phyloP scores from a whole-genome alignment of 139 green algal species.

The Volvox africanus region DNA sequence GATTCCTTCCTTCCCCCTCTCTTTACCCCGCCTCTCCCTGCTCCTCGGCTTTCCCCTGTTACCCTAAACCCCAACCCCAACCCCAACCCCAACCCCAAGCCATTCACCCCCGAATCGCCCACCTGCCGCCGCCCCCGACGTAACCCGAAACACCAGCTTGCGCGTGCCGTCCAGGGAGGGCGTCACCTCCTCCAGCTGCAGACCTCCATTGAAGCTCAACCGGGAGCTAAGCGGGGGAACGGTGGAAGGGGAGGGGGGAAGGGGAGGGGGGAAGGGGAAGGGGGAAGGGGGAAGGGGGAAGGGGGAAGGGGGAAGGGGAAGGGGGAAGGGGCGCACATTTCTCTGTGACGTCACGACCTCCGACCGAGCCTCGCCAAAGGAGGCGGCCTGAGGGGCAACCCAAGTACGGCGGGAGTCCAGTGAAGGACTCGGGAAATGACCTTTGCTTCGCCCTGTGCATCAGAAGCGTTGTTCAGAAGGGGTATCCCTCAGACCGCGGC shows the following conservation, averaged over 20 bases:
- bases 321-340: not conserved
- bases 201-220: conserved; percentile 65
- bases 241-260: not conserved
- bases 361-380: too few species aligned
- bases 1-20: too few species aligned
- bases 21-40: not conserved
- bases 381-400: too few species aligned
- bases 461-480: too few species aligned
- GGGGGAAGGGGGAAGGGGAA: not conserved
- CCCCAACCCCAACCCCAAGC: not conserved
- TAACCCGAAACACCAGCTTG: conserved; percentile 80
- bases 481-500: too few species aligned
- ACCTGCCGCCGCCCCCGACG: conserved; percentile 39
- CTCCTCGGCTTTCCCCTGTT: not conserved
- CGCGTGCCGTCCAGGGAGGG: conserved; percentile 71
- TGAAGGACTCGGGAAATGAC: too few species aligned
- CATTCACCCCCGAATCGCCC: not conserved
- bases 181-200: conserved; percentile 67
- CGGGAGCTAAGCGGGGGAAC: not conserved
- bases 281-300: not conserved
- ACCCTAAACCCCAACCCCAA: not conserved
- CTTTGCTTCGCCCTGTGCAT: too few species aligned
- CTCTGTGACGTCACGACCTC: too few species aligned
- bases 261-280: not conserved
- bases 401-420: too few species aligned